These are phyloP conservation scores for Rutstroemia sydowiana DNA, from an alignment of 2,329 filamentous ascomycete species.

Conservation along the genomic window DNA sequence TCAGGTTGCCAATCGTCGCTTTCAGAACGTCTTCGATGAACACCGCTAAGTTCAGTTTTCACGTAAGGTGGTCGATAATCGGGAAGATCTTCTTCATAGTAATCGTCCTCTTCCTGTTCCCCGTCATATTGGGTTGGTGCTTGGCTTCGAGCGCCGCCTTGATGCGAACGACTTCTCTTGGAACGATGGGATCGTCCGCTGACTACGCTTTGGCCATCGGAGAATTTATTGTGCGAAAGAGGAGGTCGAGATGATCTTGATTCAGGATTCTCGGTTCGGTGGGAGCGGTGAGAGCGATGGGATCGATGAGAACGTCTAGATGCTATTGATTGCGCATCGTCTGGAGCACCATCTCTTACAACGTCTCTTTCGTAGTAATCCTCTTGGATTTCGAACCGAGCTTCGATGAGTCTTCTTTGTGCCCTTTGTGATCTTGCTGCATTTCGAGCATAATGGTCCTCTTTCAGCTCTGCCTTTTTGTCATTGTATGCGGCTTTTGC, in stretches of 20 bases:
- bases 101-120: constrained; percentile 3
- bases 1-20: constrained; percentile 7
- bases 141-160: background rate
- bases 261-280: constrained; percentile 6
- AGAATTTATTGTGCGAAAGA: constrained; percentile 2
- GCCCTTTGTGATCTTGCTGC: constrained; percentile 52
- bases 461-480: constrained; percentile 74
- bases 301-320: constrained; percentile 16
- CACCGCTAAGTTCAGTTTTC: constrained; percentile 11
- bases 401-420: constrained; percentile 31
- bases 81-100: background rate
- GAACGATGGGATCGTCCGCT: constrained; percentile 12
- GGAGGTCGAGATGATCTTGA: constrained; percentile 9
- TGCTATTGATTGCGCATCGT: constrained; percentile 7
- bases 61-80: constrained; percentile 20
- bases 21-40: constrained; percentile 22
- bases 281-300: constrained; percentile 21
- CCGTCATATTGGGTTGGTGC: constrained; percentile 11
- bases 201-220: constrained; percentile 2
- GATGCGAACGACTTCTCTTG: constrained; percentile 5
- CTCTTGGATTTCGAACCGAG: constrained; percentile 34
- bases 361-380: background rate
- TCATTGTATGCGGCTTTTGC: constrained; percentile 82
- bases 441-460: constrained; percentile 54
- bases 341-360: background rate